Percentiles rank a stretch among this genome's conserved stretches.
Evolutionary conservation across 2,329 filamentous ascomycete species (phyloP).

Genomic region (Fusarium sp.): DNA sequence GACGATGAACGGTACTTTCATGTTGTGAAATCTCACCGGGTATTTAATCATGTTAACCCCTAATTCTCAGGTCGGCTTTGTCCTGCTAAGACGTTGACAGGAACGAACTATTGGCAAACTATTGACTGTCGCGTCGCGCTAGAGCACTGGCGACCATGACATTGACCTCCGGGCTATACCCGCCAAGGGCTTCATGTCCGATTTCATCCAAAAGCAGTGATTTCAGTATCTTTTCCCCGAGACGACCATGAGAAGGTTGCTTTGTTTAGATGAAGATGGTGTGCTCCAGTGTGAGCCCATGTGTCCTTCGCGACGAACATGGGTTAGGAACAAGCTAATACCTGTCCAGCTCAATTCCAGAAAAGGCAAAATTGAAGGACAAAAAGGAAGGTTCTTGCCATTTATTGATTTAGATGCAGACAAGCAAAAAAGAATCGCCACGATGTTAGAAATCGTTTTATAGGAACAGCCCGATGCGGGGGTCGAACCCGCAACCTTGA

Average conservation of each 20-base stretch:
- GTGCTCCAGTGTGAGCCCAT: too few relatives aligned
- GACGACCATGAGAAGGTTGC: rapidly evolving
- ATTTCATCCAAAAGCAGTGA: too few relatives aligned
- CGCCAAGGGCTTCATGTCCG: background rate
- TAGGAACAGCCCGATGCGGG: slow-evolving; percentile 57
- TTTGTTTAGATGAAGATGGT: too few relatives aligned
- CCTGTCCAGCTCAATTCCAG: too few relatives aligned
- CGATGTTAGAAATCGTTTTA: slow-evolving; percentile 31
- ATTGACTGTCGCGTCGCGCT: background rate
- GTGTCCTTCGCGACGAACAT: too few relatives aligned
- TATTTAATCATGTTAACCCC: too few relatives aligned
- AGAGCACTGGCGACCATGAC: background rate
- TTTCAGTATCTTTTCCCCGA: too few relatives aligned
- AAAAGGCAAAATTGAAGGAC: background rate
- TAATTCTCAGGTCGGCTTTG: background rate
- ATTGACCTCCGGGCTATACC: background rate
- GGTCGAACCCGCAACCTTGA: slow-evolving; percentile 68
- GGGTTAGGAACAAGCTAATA: too few relatives aligned
- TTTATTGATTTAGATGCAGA: too few relatives aligned
- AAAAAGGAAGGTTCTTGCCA: too few relatives aligned
- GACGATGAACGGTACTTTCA: background rate
- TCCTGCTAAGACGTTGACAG: too few relatives aligned
- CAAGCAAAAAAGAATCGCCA: slow-evolving; percentile 7
- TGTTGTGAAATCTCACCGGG: too few relatives aligned
- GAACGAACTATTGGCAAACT: background rate